Evolutionary conservation across 768 basidiomycete genomes (phyloP).

Genomic region (Nidula microcarpa): DNA sequence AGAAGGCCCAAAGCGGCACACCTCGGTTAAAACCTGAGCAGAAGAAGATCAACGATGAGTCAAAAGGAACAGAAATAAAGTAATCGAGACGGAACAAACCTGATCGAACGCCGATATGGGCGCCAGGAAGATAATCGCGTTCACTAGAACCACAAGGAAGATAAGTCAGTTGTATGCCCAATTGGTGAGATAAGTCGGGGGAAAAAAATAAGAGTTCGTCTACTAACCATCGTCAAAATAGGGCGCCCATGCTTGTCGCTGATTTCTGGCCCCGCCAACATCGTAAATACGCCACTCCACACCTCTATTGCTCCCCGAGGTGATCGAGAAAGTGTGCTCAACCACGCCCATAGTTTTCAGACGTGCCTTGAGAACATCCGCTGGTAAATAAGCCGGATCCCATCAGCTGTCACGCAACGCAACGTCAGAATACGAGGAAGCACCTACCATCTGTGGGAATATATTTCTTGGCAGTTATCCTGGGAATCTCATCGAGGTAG

Average conservation of each 20-base stretch:
- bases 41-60: conserved; percentile 2
- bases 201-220: not conserved
- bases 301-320: conserved; percentile 49
- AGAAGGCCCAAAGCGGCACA: conserved; percentile 20
- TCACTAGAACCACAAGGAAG: conserved; percentile 43
- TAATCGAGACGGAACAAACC: conserved; percentile 17
- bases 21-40: conserved; percentile 64
- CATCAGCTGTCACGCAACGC: conserved; percentile 9
- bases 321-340: conserved; percentile 73
- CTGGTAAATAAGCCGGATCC: conserved; percentile 25
- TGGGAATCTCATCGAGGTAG: conserved; percentile 76
- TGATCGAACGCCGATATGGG: conserved; percentile 89
- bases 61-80: conserved; percentile 3
- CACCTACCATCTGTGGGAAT: conserved; percentile 70
- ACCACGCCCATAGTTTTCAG: conserved; percentile 81
- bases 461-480: conserved; percentile 79
- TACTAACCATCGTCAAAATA: conserved; percentile 80
- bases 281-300: conserved; percentile 84
- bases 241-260: conserved; percentile 84
- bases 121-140: conserved; percentile 85
- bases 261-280: conserved; percentile 78
- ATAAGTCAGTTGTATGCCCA: not conserved
- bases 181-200: not conserved
- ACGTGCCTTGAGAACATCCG: conserved; percentile 77
- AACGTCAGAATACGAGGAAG: conserved; percentile 9